Evolutionary conservation across 75 land plant species (phyloP), one percentile per base, ranked within the genome.

Genomic region (Pseudotsuga menziesii): DNA sequence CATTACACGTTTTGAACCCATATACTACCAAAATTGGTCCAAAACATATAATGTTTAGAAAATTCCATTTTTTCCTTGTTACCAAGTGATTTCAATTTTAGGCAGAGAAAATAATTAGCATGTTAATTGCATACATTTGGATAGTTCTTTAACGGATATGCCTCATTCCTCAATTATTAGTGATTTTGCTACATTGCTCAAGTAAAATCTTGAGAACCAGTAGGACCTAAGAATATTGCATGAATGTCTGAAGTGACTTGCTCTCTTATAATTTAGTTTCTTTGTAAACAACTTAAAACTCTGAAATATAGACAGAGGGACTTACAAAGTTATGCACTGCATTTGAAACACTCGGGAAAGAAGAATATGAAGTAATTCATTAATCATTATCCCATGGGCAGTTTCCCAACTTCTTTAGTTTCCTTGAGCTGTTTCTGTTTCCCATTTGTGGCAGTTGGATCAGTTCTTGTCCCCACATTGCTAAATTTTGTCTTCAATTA

Each of bases 401-500:
- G 15, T 14, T 22, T 22, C 17, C 27, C 16, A 22, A 25, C 55
- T 69, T 48, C 16, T 2, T 29, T 4, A 19, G 54, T 41, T 54
- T 11, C 23, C 20, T 44, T 32, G 14, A 48, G 13, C 16, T 74
- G 77, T 17, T 52, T 44, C 25, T 74, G 12, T 20, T 23, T 13
- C 15, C 15, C 3, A 16, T 29, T 52, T 20, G 19, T 41, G 22
- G 57, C 17, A 2, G 54, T 48, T 9, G 54, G 54, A 48, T 48
- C 54, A 5, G 15, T 14, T 39, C 41, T 39, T 79, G 5, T 77
- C 27, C 9, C 32, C 14, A 39, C 23, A 32, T 20, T 5, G 54
- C 14, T 39, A 52, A 55, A 22, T 15, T 73, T 56, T 36, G 29
- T 22, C 35, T 9, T 62, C 22, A n/a, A 81, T 83, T 86, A 20